Evolutionary conservation across 164 flowering plant species (phyloP).

Genomic region (Liquidambar formosana): DNA sequence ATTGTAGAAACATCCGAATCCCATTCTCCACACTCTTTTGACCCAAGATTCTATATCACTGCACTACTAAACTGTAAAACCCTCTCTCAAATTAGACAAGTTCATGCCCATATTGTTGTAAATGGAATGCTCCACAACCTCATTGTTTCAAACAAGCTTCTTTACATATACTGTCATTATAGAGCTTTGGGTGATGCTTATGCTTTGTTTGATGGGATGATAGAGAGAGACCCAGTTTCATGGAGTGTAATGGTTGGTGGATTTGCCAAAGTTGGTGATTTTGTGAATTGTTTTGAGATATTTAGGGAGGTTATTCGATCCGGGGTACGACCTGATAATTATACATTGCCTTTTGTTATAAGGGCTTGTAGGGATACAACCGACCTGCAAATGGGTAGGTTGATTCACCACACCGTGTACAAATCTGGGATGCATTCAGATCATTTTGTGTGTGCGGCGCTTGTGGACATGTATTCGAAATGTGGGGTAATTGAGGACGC

Average conservation of each 20-base stretch:
- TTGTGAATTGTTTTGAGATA: conserved; percentile 27
- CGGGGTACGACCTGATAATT: conserved; percentile 37
- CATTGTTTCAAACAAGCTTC: conserved; percentile 45
- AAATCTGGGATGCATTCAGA: conserved; percentile 39
- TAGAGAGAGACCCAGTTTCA: conserved; percentile 33
- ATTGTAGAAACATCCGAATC: conserved; percentile 3
- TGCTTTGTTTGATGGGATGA: conserved; percentile 38
- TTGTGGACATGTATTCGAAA: conserved; percentile 53
- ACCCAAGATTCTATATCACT: conserved; percentile 32
- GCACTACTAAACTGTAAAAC: conserved; percentile 31
- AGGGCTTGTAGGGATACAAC: conserved; percentile 43
- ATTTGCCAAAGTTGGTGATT: conserved; percentile 46
- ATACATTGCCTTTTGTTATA: conserved; percentile 42
- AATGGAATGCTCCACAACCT: conserved; percentile 27
- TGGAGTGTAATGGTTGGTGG: conserved; percentile 64
- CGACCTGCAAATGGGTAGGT: conserved; percentile 34
- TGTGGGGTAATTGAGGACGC: conserved; percentile 45
- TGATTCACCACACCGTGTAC: conserved; percentile 36
- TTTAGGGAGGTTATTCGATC: conserved; percentile 44
- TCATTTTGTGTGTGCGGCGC: conserved; percentile 41
- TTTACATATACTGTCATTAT: conserved; percentile 34
- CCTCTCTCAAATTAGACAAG: conserved; percentile 39
- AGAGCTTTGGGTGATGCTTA: conserved; percentile 35
- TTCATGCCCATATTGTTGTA: conserved; percentile 36
- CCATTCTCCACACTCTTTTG: conserved; percentile 5